Evolutionary conservation across 768 basidiomycete species (phyloP).

Genomic region (Calocera cornea): DNA sequence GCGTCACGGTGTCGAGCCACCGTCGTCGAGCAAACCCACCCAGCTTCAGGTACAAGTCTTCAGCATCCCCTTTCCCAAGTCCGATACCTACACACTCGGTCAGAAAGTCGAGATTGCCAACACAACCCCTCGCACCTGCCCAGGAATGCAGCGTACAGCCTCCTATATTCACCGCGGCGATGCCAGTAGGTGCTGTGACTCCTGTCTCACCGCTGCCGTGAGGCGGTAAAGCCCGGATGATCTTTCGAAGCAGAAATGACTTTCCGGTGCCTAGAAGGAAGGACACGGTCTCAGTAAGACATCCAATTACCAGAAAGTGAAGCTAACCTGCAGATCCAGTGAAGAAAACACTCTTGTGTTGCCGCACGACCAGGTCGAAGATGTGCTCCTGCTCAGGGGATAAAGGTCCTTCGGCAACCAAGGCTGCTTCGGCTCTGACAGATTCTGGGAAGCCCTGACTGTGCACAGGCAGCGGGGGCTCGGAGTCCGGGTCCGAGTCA

Average conservation of each 20-base stretch:
- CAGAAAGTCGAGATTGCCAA: not conserved
- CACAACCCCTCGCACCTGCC: constrained; percentile 22
- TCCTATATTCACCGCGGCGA: constrained; percentile 66
- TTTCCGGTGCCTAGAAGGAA: constrained; percentile 56
- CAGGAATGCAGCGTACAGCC: constrained; percentile 57
- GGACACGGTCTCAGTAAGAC: not conserved
- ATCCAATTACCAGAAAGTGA: not conserved
- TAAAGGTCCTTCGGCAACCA: not conserved
- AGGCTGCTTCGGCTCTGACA: not conserved
- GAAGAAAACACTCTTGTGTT: constrained; percentile 62
- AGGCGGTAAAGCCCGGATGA: constrained; percentile 35
- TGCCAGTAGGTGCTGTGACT: constrained; percentile 9
- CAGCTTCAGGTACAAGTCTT: constrained; percentile 41
- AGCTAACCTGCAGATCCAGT: constrained; percentile 67
- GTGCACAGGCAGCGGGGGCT: not conserved
- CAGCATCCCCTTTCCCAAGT: constrained; percentile 45
- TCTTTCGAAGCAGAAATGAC: constrained; percentile 63
- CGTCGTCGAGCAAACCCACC: constrained; percentile 44
- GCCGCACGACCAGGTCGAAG: constrained; percentile 38
- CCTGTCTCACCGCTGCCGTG: not conserved
- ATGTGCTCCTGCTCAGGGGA: constrained; percentile 38
- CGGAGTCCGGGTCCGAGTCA: not conserved
- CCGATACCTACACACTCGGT: constrained; percentile 44
- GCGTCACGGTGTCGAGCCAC: constrained; percentile 48
- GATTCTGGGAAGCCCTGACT: not conserved